Conservation (phyloP, 2,329 filamentous ascomycete genomes). For the Fusarium temperatum region DNA sequence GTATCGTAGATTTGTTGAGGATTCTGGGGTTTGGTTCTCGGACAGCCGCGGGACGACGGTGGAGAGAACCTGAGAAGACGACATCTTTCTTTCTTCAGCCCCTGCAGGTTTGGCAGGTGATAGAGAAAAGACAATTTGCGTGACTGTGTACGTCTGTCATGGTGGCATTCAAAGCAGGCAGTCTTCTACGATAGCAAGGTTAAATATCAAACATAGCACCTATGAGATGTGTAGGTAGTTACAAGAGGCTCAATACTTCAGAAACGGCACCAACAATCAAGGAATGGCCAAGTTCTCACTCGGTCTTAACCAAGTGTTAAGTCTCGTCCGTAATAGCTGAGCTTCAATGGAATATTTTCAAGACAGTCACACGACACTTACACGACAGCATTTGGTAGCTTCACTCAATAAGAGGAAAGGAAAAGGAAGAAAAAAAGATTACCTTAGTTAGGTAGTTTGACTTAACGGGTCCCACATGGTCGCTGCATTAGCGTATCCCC, state of each 20-base stretch:
- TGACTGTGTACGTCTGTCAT: not conserved
- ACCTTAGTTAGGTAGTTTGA: not conserved
- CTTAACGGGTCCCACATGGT: conserved; percentile 31
- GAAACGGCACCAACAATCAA: not conserved
- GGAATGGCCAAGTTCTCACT: not conserved
- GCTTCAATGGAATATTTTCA: not conserved
- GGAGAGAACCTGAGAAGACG: conserved; percentile 1
- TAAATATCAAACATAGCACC: not conserved
- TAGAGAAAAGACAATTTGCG: not conserved
- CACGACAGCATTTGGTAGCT: conserved; percentile 1
- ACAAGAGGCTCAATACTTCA: not conserved
- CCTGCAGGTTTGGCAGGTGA: conserved; percentile 7
- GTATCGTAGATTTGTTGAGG: conserved; percentile 37
- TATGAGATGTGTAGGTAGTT: not conserved
- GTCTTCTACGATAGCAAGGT: not conserved
- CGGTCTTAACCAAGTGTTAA: not conserved
- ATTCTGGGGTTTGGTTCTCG: conserved; percentile 26
- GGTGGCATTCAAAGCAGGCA: not conserved
- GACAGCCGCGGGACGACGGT: conserved; percentile 23
- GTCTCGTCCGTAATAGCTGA: not conserved
- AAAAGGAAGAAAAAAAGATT: not conserved
- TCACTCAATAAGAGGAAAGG: conserved; percentile 1
- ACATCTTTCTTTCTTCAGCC: not conserved
- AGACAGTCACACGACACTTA: conserved; percentile 21
- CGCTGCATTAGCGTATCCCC: conserved; percentile 43